Base-by-base conservation (phyloP, 805 yeast species). In the Wickerhamiella azymoides region DNA sequence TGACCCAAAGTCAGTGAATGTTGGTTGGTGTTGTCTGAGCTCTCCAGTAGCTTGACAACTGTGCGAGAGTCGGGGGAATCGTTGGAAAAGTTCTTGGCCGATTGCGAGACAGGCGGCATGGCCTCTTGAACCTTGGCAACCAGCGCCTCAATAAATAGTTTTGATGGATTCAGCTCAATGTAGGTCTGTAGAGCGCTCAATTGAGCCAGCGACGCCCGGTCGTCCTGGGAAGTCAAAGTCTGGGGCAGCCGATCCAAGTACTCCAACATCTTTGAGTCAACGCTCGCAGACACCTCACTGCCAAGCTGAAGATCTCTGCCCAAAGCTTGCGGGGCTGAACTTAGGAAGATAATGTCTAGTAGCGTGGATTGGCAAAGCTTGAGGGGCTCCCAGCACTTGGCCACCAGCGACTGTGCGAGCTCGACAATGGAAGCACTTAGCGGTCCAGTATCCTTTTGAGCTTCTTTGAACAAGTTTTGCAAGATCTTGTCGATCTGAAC, bases 151-250 rank as follows among this genome's bases (percentile, higher is more conserved):
- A 36, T 17, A 13, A 47, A 36, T 1, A 41, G 39, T 19, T 33
- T 38, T 17, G 36, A 28, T 4, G 36, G 26, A 2, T 18, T 17
- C 2, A 46, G 9, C 11, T 26, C 24, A 7, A 43, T 11, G 2
- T 45, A 37, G 13, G 19, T 47, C 13, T 43, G 45, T 32, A 53
- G 24, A 4, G 51, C 33, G n/a, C 30, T 27, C 30, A 53, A 24
- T 5, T 26, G 30, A 11, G 27, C 8, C 2, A 41, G 16, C 10
- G 46, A 38, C 1, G 17, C 7, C 9, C 32, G 26, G 11, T 49
- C 51, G 24, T 51, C 49, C 9, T 50, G 48, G 11, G 49, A 47
- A 8, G 33, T 40, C 16, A 53, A 19, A 4, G 33, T 25, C 8
- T 21, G 16, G 1, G 51, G 46, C 13, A 53, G 47, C 13, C 25